Evolutionary conservation across 2,329 filamentous ascomycete species (phyloP).

Genomic region (Cytospora piceicola): DNA sequence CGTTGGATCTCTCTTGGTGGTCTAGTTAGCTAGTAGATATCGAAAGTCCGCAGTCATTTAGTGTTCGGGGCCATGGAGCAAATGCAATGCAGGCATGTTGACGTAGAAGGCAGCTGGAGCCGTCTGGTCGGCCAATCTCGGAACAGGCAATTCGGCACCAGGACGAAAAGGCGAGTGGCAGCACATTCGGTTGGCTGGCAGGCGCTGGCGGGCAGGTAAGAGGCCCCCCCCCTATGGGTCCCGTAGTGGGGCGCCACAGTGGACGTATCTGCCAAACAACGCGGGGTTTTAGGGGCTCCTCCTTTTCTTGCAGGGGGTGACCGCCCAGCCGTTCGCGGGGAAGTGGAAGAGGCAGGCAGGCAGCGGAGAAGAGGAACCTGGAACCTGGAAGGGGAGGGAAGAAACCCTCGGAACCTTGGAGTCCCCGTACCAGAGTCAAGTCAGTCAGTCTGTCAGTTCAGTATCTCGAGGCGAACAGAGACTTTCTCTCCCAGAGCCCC

Average conservation of each 20-base stretch:
- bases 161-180: neutral
- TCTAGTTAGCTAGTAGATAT: neutral
- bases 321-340: slow-evolving; percentile 2
- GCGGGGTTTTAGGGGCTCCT: neutral
- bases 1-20: neutral
- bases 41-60: neutral
- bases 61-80: neutral
- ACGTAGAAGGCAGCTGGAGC: slow-evolving; percentile 21
- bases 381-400: neutral
- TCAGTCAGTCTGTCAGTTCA: neutral
- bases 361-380: neutral
- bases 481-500: too few relatives aligned
- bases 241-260: slow-evolving; percentile 1
- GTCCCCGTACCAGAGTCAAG: too few relatives aligned
- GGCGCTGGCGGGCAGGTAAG: neutral
- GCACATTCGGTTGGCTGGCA: slow-evolving; percentile 4
- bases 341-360: neutral
- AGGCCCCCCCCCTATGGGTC: neutral
- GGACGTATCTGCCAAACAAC: too few relatives aligned
- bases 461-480: neutral
- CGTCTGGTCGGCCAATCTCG: slow-evolving; percentile 27
- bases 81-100: slow-evolving; percentile 5
- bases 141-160: slow-evolving; percentile 19
- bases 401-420: neutral
- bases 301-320: neutral